These are phyloP conservation scores for Jamesozyma hellenica DNA, from an alignment of 805 yeast genomes.

Conservation along the genomic window DNA sequence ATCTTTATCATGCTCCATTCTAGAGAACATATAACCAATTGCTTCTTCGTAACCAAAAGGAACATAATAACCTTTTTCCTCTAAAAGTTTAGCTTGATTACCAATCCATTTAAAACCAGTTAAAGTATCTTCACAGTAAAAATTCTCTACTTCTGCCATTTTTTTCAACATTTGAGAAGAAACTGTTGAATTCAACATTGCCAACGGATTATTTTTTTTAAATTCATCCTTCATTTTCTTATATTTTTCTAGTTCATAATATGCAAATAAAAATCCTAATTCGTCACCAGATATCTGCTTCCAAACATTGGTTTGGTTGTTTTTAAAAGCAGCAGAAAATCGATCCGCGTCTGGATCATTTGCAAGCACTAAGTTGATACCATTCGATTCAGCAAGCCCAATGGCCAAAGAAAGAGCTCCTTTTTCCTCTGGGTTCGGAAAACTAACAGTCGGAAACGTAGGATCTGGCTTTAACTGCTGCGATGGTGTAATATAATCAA, in stretches of 20 bases:
- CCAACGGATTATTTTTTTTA: constrained; percentile 33
- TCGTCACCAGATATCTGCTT: constrained; percentile 84
- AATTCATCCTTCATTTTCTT: constrained; percentile 16
- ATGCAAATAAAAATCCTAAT: constrained; percentile 76
- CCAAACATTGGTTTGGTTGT: constrained; percentile 39
- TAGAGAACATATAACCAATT: constrained; percentile 82
- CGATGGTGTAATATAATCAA: constrained; percentile 35
- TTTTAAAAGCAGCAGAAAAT: constrained; percentile 66
- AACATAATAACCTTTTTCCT: constrained; percentile 50
- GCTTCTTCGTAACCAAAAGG: constrained; percentile 96
- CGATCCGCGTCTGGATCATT: constrained; percentile 98
- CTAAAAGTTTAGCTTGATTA: constrained; percentile 68
- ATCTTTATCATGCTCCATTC: constrained; percentile 76
- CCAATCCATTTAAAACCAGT: constrained; percentile 99
- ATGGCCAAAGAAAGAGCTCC: constrained; percentile 80
- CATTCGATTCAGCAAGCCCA: constrained; percentile 37
- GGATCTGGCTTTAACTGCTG: constrained; percentile 77
- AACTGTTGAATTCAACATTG: constrained; percentile 76
- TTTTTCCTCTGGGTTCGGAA: constrained; percentile 93
- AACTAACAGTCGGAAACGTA: constrained; percentile 69
- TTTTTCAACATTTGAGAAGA: constrained; percentile 71
- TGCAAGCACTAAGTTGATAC: constrained; percentile 56
- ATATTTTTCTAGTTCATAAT: constrained; percentile 38
- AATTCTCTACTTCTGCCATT: constrained; percentile 55
- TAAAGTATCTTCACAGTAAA: constrained; percentile 66